Evolutionary conservation across 768 basidiomycete species (phyloP), one percentile per base, ranked within the genome.

Genomic region (Termitomyces sp.): DNA sequence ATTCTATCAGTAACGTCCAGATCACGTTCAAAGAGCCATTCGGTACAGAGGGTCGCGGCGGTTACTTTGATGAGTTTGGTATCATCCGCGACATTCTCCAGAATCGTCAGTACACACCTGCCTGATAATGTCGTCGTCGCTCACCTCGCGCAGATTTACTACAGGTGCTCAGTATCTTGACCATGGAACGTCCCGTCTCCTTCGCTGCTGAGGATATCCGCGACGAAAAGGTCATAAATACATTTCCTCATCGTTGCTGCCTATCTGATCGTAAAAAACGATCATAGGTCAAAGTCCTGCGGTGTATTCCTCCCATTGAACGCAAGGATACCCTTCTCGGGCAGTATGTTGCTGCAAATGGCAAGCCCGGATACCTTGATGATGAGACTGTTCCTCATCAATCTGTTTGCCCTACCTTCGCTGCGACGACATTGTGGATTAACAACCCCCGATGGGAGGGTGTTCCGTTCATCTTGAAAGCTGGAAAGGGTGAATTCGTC

Each of bases 1-100:
- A 95, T 73, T 93, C 86, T 60, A 89, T 99, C 77, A 87, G 84
- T 75, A 98, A 95, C 69, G 94, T 99, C 36, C 97, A 99, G 74
- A 97, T 98, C 75, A 97, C 95, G 16, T 98, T 98, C 85, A 98
- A 98, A 79, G 97, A 98, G 74, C 94, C 95, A 2, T 98, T 98
- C 70, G 96, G 96, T 20, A 99, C 96, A 50, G 97, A 99, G 71
- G 96, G 96, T n/a, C 91, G 96, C 64, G 96, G 96, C n/a, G 96
- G 97, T 18, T 99, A 99, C 82, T 99, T 99, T 77, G 96, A 99
- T 72, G 95, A 98, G 75, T 99, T 98, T 75, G 97, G 97, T 57
- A 98, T 99, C 72, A 95, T 99, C 73, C 89, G 96, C 69, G 96
- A 99, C 73, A 81, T 99, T 59, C 78, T 95, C 70, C 96, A 99